Evolutionary conservation across 2,329 filamentous ascomycete species (phyloP), one percentile per base, ranked within the genome.

Genomic region (Microcyclosporella mali): DNA sequence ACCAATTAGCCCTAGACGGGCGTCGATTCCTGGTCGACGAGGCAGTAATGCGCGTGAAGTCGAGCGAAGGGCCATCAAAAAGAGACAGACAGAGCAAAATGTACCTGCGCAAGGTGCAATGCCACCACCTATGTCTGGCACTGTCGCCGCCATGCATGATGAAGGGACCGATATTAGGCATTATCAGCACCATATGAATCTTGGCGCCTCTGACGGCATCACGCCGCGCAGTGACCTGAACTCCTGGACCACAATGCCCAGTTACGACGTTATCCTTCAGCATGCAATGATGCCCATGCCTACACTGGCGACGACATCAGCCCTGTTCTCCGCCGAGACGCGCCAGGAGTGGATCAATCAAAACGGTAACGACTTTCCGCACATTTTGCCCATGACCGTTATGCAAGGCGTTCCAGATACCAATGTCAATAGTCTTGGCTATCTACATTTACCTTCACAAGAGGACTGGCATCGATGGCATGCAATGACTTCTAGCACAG

Each of bases 391-490:
- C 1, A 45, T 52, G 41, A 40, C 27, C 6, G 46, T 39, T 15
- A n/a, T 53, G 4, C 44, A 48, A n/a, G 41, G 40, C 2, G 15
- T 56, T 3, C 32, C 43, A 4, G 44, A 44, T 15, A 32, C 34
- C 9, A 47, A 52, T n/a, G 31, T 50, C 15, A 35, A 30, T n/a
- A 31, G 19, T 18, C 33, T 46, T 2, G 49, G 46, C 21, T 53
- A 50, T 37, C 12, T 56, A 28, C 42, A 43, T 17, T 14, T 56
- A 14, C 51, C 53, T 6, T 38, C 43, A 4, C 48, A 51, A 10
- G 45, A 53, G 6, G 48, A 49, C 29, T 55, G 52, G 52, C 38
- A 41, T 3, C 27, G 46, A 16, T 55, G 52, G 52, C 52, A 55
- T 37, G 21, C 21, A 4, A 37, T 37, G 9, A 36, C 30, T 2